A percentile compares a stretch with the other conserved stretches of the same genome.
Evolutionary conservation across 257 asterid species (phyloP).

Genomic region (Misopates orontium): DNA sequence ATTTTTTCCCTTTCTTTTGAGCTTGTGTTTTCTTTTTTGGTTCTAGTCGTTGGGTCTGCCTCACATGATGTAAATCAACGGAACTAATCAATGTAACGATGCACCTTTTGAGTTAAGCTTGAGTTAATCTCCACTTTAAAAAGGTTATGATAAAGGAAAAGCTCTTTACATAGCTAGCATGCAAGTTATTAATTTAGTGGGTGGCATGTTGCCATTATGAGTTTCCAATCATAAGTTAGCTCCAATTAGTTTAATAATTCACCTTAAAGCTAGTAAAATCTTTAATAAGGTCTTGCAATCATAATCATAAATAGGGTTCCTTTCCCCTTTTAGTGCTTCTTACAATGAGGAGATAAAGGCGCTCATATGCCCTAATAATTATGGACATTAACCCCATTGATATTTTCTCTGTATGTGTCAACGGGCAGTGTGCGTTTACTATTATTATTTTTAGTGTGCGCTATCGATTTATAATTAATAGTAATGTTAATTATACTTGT

Average conservation of each 20-base stretch:
- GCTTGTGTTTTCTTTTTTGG: neutral
- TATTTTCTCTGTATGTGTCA: neutral
- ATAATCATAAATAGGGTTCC: neutral
- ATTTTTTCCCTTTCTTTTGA: neutral
- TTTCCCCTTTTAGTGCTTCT: slow-evolving; percentile 3
- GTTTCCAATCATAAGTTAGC: slow-evolving; percentile 4
- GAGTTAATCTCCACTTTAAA: slow-evolving; percentile 3
- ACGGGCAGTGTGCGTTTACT: neutral
- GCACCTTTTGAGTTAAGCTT: slow-evolving; percentile 1
- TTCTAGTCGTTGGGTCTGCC: neutral
- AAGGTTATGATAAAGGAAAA: slow-evolving; percentile 3
- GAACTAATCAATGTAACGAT: too few species aligned
- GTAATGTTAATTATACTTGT: too few species aligned
- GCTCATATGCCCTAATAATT: slow-evolving; percentile 12
- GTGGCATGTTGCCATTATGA: neutral
- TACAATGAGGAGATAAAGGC: slow-evolving; percentile 1
- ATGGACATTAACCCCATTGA: neutral
- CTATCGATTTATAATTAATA: too few species aligned
- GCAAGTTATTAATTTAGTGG: neutral
- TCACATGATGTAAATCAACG: neutral
- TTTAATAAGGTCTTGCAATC: neutral
- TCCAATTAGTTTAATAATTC: neutral
- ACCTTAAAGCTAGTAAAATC: slow-evolving; percentile 3
- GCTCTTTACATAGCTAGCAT: neutral
- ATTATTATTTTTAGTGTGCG: too few species aligned